Evolutionary conservation across 352 stramenopile genomes (phyloP), one percentile per base, ranked within the genome.

Genomic region (Pythium diclinum): DNA sequence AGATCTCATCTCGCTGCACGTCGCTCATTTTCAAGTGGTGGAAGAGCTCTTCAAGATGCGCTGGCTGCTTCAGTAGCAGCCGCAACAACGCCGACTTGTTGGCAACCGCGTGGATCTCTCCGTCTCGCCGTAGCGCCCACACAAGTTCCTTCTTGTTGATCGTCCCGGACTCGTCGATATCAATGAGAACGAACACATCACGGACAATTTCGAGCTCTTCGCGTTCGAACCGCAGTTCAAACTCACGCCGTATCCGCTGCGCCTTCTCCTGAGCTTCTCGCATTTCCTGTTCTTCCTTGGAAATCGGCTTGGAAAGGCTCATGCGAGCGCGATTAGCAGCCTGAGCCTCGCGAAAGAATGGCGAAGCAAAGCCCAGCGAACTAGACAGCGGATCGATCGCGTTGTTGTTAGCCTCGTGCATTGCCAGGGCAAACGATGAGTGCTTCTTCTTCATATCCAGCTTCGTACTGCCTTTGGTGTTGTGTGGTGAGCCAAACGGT

Each of bases 121-220:
- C 67, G 48, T 92, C 83, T 11, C 77, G 75, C 46, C 85, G 74
- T 30, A 91, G 56, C 11, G 83, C 83, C 80, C 80, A 92, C 11
- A 72, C 60, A 65, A 90, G 85, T 49, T 92, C 81, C 8, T 69
- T 57, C 56, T 88, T 78, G 62, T 84, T 79, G 47, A 92, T 77
- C 0, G 81, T 80, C 6, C 80, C 77, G n/a, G 78, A 89, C 49
- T 63, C 70, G 60, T 91, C 83, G 21, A 76, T 62, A 59, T 92
- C 83, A 72, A 92, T 88, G n/a, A 82, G 48, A 0, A 63, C 48
- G 36, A 92, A 92, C 34, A 92, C 65, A 6, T 74, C 65, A 3
- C 42, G 69, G 4, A 92, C 67, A 0, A 79, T 61, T 0, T 34
- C 17, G 4, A 75, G 71, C 42, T 87, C 80, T 36, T 83, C 66